Base-by-base conservation (phyloP, 2,329 filamentous ascomycete species). In the Talaromyces piceae region DNA sequence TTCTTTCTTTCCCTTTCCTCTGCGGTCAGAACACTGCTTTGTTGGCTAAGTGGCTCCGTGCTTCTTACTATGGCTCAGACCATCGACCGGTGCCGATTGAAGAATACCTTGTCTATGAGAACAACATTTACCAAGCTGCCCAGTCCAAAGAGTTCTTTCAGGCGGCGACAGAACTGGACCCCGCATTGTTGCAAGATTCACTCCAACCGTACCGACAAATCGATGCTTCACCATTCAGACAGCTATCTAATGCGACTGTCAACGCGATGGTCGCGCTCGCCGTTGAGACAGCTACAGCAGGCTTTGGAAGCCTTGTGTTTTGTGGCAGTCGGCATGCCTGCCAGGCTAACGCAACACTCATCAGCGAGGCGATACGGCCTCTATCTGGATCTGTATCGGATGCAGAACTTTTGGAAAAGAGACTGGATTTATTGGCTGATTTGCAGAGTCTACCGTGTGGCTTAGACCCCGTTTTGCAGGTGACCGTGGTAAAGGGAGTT, bases 21-120 rank as follows among this genome's bases (percentile, higher is more conserved):
- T n/a, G n/a, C n/a, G n/a, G n/a, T n/a, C 11, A 87, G 83, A 89
- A 90, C 60, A 84, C 86, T 46, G 76, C 81, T 50, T 62, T 87
- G 26, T 73, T 90, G 45, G 84, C 84, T 2, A 73, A 74, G 28
- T 90, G 87, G 87, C 78, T 90, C 13, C 70, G 78, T 44, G 86
- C 82, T 1, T 83, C 84, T 59, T 86, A 80, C 45, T 89, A 88
- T 60, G 80, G 84, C 57, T 89, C 86, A 2, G 79, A 77, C 49
- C 90, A 88, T 63, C 78, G 82, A 2, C 86, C 87, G 1, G 76
- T 91, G n/a, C 86, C 86, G 0, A 82, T 91, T 20, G 78, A 88
- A 47, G 87, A 90, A 59, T 80, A 87, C 61, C 71, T 90, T 1
- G 86, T 89, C 3, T 86, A 82, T 61, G 83, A 88, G 43, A 81